Conservation (phyloP, 2,329 filamentous ascomycete species). For the Pseudomassariella vexata region DNA sequence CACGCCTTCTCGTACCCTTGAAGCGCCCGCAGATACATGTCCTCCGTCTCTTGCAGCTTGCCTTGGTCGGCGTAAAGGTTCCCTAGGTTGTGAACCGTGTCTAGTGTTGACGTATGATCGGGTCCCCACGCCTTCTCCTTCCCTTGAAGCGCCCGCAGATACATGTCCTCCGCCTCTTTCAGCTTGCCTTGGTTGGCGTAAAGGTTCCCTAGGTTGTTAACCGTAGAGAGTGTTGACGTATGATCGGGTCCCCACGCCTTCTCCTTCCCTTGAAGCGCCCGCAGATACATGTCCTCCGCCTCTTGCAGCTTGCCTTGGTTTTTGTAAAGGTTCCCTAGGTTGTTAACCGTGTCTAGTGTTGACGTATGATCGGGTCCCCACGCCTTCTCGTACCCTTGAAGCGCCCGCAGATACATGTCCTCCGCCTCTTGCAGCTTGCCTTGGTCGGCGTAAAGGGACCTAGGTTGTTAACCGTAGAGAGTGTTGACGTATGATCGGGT, state of each 20-base stretch:
- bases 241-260: constrained; percentile 1
- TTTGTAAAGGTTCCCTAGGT: neutral
- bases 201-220: constrained; percentile 10
- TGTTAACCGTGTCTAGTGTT: constrained; percentile 10
- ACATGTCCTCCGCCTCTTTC: constrained; percentile 1
- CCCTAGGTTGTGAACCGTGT: constrained; percentile 11
- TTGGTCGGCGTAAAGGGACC: constrained; percentile 3
- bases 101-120: constrained; percentile 2
- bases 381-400: constrained; percentile 1
- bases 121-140: constrained; percentile 3
- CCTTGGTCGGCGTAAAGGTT: constrained; percentile 2
- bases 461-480: constrained; percentile 18
- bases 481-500: constrained; percentile 15
- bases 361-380: constrained; percentile 2
- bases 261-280: constrained; percentile 1
- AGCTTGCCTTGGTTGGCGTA: neutral
- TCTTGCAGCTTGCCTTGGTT: neutral
- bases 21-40: constrained; percentile 3
- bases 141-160: constrained; percentile 1
- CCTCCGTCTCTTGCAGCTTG: constrained; percentile 3
- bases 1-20: constrained; percentile 3
- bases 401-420: constrained; percentile 1
- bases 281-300: constrained; percentile 1
- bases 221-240: neutral
- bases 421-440: constrained; percentile 1